Evolutionary conservation across 2,329 filamentous ascomycete species (phyloP), one percentile per base, ranked within the genome.

Genomic region (Stemphylium beticola): DNA sequence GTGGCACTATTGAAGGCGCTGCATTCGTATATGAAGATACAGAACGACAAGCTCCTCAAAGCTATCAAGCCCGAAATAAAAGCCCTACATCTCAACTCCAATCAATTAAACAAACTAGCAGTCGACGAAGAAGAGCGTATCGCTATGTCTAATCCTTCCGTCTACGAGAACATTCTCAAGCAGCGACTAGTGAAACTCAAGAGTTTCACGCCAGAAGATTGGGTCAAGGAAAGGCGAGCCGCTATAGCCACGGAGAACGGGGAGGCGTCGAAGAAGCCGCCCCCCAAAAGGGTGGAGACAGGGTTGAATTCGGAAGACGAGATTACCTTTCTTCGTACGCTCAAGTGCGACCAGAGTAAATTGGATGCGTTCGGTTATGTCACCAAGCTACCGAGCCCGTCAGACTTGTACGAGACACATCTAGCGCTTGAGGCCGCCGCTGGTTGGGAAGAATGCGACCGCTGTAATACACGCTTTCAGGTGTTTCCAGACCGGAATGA

Each of bases 361-460:
- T 80, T 96, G n/a, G 81, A 85, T 5, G 74, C 82, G 5, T 84
- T 87, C 69, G 92, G 91, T 15, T 98, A 97, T 72, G 87, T 97
- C 18, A 84, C 87, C 0, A 77, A 74, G 4, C 77, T 87, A 1
- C 93, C 93, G 0, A 83, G 84, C 0, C 78, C 83, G 1, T 81
- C 83, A 7, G 88, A 91, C 15, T 84, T 97, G 15, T 78, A 83
- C 46, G 81, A 83, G 45, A 88, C 91, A 0, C 84, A 80, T 31
- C 81, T 83, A 38, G 91, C 87, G 0, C 81, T 91, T 0, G 79
- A 85, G 42, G 81, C 86, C 7, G 85, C 89, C 11, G 83, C 86
- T 47, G 91, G 91, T 42, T 96, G 88, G 82, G 95, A 99, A 76
- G 83, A 86, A 44, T 99, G 95, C 67, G 93, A 96, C 68, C 88